Conservation (phyloP, 2,329 filamentous ascomycete genomes). For the Talaromyces amestolkiae region DNA sequence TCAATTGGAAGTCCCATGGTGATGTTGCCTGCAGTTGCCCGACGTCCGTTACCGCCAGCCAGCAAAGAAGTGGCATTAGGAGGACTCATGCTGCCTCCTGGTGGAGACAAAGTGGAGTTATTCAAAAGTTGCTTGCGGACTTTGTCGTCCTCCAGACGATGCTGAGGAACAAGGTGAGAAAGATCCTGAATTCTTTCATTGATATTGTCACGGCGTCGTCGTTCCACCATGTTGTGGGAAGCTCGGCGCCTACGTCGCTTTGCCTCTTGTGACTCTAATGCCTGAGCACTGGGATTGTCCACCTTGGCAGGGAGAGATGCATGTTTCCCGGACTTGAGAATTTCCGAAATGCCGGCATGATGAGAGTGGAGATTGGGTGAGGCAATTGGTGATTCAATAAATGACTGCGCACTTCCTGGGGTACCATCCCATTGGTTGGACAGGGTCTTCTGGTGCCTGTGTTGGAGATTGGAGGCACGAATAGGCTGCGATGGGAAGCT, state of each 20-base stretch:
- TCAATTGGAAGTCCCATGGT: constrained; percentile 90
- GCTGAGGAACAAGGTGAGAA: constrained; percentile 85
- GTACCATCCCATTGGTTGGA: constrained; percentile 91
- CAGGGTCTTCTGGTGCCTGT: constrained; percentile 73
- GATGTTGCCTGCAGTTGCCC: constrained; percentile 78
- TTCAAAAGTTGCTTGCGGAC: constrained; percentile 92
- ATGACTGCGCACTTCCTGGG: constrained; percentile 78
- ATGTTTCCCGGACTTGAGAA: constrained; percentile 77
- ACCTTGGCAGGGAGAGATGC: constrained; percentile 90
- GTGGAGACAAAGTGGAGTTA: constrained; percentile 83
- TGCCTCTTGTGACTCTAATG: constrained; percentile 80
- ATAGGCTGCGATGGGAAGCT: constrained; percentile 77
- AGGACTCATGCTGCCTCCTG: constrained; percentile 64
- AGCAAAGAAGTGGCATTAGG: constrained; percentile 69
- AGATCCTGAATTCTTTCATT: constrained; percentile 98
- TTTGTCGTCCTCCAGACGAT: constrained; percentile 94
- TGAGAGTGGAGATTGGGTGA: constrained; percentile 62
- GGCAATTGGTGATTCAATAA: constrained; percentile 82
- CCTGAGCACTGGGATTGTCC: constrained; percentile 50
- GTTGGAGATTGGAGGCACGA: constrained; percentile 59
- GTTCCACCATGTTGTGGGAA: constrained; percentile 95
- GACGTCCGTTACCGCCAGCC: constrained; percentile 77
- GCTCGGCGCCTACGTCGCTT: constrained; percentile 88
- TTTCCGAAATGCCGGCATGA: constrained; percentile 78
- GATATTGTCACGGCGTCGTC: constrained; percentile 92